Percentiles rank a stretch among this genome's conserved stretches.
Conservation (phyloP, 306 rosid genomes). For the Pyrus pyrifolia region DNA sequence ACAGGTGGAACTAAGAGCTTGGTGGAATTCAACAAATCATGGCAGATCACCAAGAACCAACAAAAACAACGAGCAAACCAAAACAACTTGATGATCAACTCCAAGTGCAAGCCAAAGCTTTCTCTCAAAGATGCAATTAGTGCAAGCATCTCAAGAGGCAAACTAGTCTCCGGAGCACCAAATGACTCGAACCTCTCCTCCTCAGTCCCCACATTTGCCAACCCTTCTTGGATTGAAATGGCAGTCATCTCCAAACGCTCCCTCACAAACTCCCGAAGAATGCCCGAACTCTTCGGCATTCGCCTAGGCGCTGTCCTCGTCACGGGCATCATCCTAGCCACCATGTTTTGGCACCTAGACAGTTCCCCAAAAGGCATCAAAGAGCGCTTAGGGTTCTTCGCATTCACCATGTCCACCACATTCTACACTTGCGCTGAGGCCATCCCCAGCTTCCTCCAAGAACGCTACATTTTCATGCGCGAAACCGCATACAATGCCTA, state of each 20-base stretch:
- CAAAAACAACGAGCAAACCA: background rate
- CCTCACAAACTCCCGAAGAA: conserved; percentile 52
- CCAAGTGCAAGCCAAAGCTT: background rate
- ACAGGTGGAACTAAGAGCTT: conserved; percentile 47
- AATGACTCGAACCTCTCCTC: conserved; percentile 27
- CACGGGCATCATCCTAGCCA: conserved; percentile 68
- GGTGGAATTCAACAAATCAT: conserved; percentile 67
- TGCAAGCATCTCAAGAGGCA: conserved; percentile 70
- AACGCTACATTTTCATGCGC: conserved; percentile 95
- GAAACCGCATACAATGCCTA: conserved; percentile 91
- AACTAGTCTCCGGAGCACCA: conserved; percentile 70
- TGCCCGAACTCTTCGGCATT: conserved; percentile 80
- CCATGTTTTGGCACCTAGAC: conserved; percentile 62
- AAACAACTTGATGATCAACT: background rate
- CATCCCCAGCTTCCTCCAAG: conserved; percentile 78
- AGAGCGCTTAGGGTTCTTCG: conserved; percentile 82
- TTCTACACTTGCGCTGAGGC: conserved; percentile 94
- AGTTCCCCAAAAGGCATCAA: conserved; percentile 66
- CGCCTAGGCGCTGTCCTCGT: conserved; percentile 70
- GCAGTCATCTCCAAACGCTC: conserved; percentile 58
- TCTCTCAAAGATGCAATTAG: conserved; percentile 72
- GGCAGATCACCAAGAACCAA: conserved; percentile 35
- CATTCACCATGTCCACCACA: conserved; percentile 90
- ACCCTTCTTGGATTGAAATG: conserved; percentile 73
- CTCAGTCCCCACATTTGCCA: conserved; percentile 56